Conservation (phyloP, 345 rosid genomes). For the Brassica juncea region DNA sequence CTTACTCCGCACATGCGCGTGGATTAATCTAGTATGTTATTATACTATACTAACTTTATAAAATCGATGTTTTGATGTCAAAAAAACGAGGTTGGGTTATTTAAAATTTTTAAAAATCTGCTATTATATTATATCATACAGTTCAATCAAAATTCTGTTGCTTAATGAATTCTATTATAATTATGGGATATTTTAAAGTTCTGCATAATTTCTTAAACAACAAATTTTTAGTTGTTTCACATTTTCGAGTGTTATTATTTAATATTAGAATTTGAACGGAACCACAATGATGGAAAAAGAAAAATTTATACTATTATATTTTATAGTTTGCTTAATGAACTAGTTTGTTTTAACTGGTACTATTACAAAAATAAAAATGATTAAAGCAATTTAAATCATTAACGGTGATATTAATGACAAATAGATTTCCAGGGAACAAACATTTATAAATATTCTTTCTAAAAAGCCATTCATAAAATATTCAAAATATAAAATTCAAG, state of each 20-base stretch:
- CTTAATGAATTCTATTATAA: neutral
- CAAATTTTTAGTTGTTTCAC: neutral
- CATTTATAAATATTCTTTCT: neutral
- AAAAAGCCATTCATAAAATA: constrained; percentile 25
- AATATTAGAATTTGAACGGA: neutral
- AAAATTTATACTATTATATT: neutral
- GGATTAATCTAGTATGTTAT: too few species aligned
- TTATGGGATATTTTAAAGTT: neutral
- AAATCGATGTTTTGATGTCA: too few species aligned
- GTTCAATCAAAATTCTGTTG: neutral
- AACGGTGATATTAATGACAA: constrained; percentile 33
- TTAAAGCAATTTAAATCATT: neutral
- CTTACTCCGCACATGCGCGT: too few species aligned
- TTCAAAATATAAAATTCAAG: constrained; percentile 30
- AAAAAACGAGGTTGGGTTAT: neutral
- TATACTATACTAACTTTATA: neutral
- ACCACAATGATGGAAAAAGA: neutral
- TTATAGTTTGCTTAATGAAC: neutral
- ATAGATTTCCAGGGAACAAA: constrained; percentile 42
- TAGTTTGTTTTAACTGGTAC: constrained; percentile 16
- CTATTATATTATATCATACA: too few species aligned
- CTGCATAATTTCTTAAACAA: neutral
- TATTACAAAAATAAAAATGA: neutral
- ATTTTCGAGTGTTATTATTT: neutral
- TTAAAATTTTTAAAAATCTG: too few species aligned